phyloP scores from a whole-genome alignment of 768 basidiomycete species.

The Suillus subluteus region DNA sequence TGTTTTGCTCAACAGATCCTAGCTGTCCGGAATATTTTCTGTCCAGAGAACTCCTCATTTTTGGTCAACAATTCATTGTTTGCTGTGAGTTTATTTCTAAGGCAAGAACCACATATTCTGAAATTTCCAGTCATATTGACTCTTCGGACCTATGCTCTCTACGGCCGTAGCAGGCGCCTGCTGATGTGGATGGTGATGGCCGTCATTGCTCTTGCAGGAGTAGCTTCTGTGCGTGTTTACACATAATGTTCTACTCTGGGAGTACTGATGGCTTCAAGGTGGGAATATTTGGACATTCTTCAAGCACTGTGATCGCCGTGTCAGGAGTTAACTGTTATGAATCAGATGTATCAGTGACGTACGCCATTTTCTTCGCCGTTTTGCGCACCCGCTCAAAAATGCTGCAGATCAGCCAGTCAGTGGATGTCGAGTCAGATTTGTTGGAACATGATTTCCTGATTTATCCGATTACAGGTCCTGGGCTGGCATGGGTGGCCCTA shows the following conservation, averaged over 20 bases:
- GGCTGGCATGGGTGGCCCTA: constrained; percentile 52
- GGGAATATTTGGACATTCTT: not conserved
- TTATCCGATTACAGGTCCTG: constrained; percentile 24
- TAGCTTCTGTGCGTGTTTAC: constrained; percentile 40
- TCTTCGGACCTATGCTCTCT: constrained; percentile 56
- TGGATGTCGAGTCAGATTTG: not conserved
- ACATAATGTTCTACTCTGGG: not conserved
- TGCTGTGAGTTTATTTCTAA: constrained; percentile 40
- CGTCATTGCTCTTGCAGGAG: constrained; percentile 32
- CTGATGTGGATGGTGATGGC: constrained; percentile 38
- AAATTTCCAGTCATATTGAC: constrained; percentile 42
- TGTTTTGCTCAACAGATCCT: not conserved
- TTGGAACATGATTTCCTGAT: not conserved
- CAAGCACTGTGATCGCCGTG: not conserved
- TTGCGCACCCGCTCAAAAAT: not conserved
- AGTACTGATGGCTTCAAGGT: not conserved
- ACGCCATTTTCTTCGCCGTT: not conserved
- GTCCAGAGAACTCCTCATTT: constrained; percentile 45
- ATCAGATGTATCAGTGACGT: not conserved
- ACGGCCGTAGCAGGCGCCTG: constrained; percentile 42
- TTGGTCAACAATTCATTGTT: constrained; percentile 50
- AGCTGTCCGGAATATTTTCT: constrained; percentile 46
- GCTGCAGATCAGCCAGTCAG: not conserved
- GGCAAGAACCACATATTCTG: not conserved
- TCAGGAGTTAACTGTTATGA: not conserved